Percentiles rank a stretch among this genome's conserved stretches.
Conservation (phyloP, 2,329 filamentous ascomycete genomes). For the Hirsutella minnesotensis region DNA sequence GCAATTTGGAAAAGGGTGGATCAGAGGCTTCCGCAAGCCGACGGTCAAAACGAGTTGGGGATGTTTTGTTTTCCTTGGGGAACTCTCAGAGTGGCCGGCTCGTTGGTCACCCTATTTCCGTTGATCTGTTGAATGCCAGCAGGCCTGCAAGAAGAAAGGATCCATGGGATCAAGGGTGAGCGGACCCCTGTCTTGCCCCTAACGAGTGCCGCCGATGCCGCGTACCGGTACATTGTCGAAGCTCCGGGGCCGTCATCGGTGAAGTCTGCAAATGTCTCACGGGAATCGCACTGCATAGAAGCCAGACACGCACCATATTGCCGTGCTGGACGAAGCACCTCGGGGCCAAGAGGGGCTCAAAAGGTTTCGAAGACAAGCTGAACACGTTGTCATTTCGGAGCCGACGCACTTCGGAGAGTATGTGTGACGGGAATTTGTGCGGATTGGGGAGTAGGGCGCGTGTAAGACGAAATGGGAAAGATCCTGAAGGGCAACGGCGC, state of each 20-base stretch:
- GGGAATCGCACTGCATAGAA: too few relatives aligned
- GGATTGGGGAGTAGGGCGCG: background rate
- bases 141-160: background rate
- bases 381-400: background rate
- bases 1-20: background rate
- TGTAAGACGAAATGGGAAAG: background rate
- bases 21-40: slow-evolving; percentile 1
- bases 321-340: too few relatives aligned
- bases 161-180: background rate
- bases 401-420: background rate
- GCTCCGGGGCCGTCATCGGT: slow-evolving; percentile 2
- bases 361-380: background rate
- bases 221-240: slow-evolving; percentile 6
- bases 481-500: too few relatives aligned
- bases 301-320: background rate
- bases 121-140: slow-evolving; percentile 8
- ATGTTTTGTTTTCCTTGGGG: slow-evolving; percentile 5
- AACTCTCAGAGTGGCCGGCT: background rate
- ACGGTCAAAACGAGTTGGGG: slow-evolving; percentile 9
- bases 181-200: slow-evolving; percentile 4
- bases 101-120: slow-evolving; percentile 1
- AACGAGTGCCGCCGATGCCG: slow-evolving; percentile 1
- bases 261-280: background rate
- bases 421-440: background rate
- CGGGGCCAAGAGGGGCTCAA: too few relatives aligned